Evolutionary conservation across 2,329 filamentous ascomycete genomes (phyloP), one percentile per base, ranked within the genome.

Genomic region (Aureobasidium namibiae): DNA sequence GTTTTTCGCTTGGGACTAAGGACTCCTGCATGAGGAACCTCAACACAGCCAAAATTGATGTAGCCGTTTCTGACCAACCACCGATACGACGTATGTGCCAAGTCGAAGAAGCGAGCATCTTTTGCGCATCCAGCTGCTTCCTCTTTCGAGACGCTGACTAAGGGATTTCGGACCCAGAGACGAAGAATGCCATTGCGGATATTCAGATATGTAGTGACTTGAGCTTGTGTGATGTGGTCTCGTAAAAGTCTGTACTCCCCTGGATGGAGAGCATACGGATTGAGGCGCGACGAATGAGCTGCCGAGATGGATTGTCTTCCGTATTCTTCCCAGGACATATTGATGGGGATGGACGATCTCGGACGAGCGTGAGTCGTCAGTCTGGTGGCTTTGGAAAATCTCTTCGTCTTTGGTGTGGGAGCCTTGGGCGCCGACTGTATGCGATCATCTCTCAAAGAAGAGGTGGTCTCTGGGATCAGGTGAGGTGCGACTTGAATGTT

Each of bases 201-300:
- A 71, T 97, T 97, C 57, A 99, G 78, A 74, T 99, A 99, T 13
- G 90, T 89, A 2, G 92, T 96, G 65, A 96, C 90, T 73, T 99
- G 94, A 33, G 87, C 81, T 67, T 90, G 86, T 68, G 88, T 95
- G 65, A 99, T 84, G 67, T 95, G 86, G 62, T 89, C 81, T 62
- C 89, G 84, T 41, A 99, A 76, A 61, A 96, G 79, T 61, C 81
- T 77, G 69, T 96, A 92, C 72, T 99, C 94, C 63, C 89, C 86
- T 26, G 83, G 81, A 72, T 97, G 91, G 39, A 99, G 76, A 11
- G 88, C 86, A 72, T 94, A 97, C 0, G 94, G 92, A 64, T 92
- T 92, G 1, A 99, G 79, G 60, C 94, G 82, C 41, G 90, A 96
- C 9, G 89, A 88, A 72, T 96, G 90, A 57, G 92, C 94, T 13